These are phyloP conservation scores for Phytophthora foliorum DNA, from an alignment of 352 stramenopile species.

Conservation along the genomic window DNA sequence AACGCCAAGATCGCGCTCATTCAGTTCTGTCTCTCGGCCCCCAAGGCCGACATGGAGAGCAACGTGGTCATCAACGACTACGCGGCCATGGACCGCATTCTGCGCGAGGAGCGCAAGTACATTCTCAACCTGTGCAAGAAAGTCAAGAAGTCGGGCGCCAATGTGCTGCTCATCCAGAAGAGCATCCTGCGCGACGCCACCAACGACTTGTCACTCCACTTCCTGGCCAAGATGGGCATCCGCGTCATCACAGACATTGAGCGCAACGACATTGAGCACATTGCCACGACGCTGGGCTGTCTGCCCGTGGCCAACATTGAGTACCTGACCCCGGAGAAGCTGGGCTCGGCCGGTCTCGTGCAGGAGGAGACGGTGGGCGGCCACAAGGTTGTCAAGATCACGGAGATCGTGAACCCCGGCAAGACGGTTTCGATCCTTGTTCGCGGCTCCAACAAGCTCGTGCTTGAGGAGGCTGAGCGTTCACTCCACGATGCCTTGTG, in stretches of 20 bases:
- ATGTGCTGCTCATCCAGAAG: slow-evolving; percentile 99
- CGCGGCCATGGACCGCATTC: slow-evolving; percentile 99
- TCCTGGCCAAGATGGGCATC: slow-evolving; percentile 99
- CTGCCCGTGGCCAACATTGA: slow-evolving; percentile 98
- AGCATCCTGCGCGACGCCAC: slow-evolving; percentile 99
- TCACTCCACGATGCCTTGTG: slow-evolving; percentile 99
- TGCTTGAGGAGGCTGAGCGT: slow-evolving; percentile 98
- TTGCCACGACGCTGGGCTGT: slow-evolving; percentile 96
- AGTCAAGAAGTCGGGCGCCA: slow-evolving; percentile 99
- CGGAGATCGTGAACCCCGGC: slow-evolving; percentile 95
- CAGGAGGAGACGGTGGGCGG: slow-evolving; percentile 96
- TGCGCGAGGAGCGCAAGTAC: slow-evolving; percentile 99
- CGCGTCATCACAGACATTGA: slow-evolving; percentile 99
- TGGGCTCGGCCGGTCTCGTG: slow-evolving; percentile 95
- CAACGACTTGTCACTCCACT: slow-evolving; percentile 99
- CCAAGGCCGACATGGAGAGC: slow-evolving; percentile 99
- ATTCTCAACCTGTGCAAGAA: slow-evolving; percentile 97
- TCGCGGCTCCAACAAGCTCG: slow-evolving; percentile 98
- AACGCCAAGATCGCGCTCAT: slow-evolving; percentile 99
- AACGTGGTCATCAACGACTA: slow-evolving; percentile 99
- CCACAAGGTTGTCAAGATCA: slow-evolving; percentile 99
- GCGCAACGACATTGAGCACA: slow-evolving; percentile 99
- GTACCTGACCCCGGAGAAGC: slow-evolving; percentile 97
- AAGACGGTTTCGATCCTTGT: slow-evolving; percentile 99
- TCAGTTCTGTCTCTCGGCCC: slow-evolving; percentile 99